Base-by-base conservation (phyloP, 805 yeast genomes). In the Wickerhamomyces bovis region DNA sequence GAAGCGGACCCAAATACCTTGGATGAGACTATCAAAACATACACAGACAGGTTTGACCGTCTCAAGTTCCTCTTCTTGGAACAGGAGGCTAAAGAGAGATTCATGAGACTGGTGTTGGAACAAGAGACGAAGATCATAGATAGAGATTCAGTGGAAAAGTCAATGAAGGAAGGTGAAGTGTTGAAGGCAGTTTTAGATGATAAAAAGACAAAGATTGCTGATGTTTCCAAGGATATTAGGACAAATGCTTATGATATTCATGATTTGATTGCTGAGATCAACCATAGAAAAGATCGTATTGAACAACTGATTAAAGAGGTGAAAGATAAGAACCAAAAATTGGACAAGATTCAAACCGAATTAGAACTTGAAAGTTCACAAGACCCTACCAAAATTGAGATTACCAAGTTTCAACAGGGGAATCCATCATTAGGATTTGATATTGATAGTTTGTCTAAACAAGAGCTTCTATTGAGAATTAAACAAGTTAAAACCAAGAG, bases 1-100 rank as follows among this genome's bases (percentile, higher is more conserved):
- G 50, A 49, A 30, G 44, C 33, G 21, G 61, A 65, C 39, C 76
- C 77, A 6, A 54, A 46, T 7, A 46, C 54, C 1, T 51, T 71
- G 4, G 61, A 63, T 19, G 68, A 66, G 1, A 70, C 72, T n/a
- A 60, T 73, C 71, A 71, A 51, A 57, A 46, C 38, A 12, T 57
- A 54, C 36, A 50, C 42, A 12, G 54, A 51, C 4, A 35, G 73
- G 22, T 76, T 77, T 48, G 72, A 76, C 16, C 73, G 81, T 48
- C 66, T 83, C 38, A 80, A 81, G 54, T 81, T 81, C 51, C 75
- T 81, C 46, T 85, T 80, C 57, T 60, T 83, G 38, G 92, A 85
- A 59, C 85, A 83, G 55, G 89, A 83, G 51, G 75, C 89, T 4
- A 77, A 85, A 51, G 86, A 83, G 52, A 75, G 77, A 60, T 84